phyloP scores from a whole-genome alignment of 345 rosid genomes.

The Reutealis trisperma region DNA sequence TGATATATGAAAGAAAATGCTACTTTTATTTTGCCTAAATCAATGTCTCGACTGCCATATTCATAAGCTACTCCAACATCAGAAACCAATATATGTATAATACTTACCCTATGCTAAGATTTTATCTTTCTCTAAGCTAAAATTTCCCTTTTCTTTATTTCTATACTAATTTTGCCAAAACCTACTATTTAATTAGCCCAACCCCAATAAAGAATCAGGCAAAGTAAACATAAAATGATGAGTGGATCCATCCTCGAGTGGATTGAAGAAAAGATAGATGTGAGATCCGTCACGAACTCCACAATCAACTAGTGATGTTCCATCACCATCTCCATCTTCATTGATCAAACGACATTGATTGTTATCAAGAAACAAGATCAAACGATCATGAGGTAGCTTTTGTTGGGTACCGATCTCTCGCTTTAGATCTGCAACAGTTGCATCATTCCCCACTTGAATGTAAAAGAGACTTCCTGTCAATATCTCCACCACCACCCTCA shows the following conservation, averaged over 20 bases:
- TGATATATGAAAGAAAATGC: no score
- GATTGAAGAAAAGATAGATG: slow-evolving; percentile 60
- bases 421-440: slow-evolving; percentile 58
- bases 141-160: no score
- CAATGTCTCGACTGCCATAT: no score
- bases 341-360: slow-evolving; percentile 18
- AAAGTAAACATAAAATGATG: slow-evolving; percentile 7
- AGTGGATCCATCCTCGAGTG: slow-evolving; percentile 20
- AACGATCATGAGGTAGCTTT: slow-evolving; percentile 49
- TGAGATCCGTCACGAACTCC: slow-evolving; percentile 60
- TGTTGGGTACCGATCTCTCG: slow-evolving; percentile 50
- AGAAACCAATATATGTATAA: no score
- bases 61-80: no score
- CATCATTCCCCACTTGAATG: slow-evolving; percentile 45
- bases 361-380: slow-evolving; percentile 45
- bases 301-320: slow-evolving; percentile 37
- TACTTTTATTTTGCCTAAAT: no score
- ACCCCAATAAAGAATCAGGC: slow-evolving; percentile 1
- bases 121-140: no score
- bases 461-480: slow-evolving; percentile 60
- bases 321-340: slow-evolving; percentile 46
- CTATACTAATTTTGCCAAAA: no score
- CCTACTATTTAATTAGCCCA: background rate
- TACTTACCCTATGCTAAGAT: no score
- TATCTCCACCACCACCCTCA: slow-evolving; percentile 74